phyloP scores from a whole-genome alignment of 2,329 filamentous ascomycete species.

The Aspergillus floridensis region DNA sequence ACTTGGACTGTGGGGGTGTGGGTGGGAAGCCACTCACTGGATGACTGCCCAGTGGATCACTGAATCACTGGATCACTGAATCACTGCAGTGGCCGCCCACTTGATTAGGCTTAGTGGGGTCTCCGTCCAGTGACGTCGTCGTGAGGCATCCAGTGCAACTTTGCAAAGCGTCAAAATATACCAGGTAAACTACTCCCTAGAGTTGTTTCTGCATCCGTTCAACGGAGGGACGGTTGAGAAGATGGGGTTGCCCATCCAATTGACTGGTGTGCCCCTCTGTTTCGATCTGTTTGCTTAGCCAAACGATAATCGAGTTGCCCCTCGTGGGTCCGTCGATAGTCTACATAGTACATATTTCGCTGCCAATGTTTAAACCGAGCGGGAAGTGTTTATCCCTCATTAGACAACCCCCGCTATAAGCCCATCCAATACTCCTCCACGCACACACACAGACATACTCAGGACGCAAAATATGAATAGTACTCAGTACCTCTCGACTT shows the following conservation, averaged over 20 bases:
- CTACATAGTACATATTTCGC: not conserved
- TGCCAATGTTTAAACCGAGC: too few species aligned
- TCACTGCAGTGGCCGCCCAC: not conserved
- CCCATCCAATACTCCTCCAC: too few species aligned
- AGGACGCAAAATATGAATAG: too few species aligned
- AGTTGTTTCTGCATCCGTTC: not conserved
- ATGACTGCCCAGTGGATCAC: not conserved
- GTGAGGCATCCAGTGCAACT: conserved; percentile 21
- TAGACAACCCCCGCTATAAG: not conserved
- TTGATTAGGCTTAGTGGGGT: conserved; percentile 18
- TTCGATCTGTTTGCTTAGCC: not conserved
- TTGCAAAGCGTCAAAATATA: not conserved
- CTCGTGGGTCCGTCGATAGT: not conserved
- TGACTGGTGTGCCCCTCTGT: not conserved
- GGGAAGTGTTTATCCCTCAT: not conserved
- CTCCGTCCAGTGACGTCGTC: conserved; percentile 30
- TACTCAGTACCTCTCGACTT: too few species aligned
- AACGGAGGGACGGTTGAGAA: not conserved
- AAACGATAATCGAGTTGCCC: not conserved
- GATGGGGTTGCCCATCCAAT: not conserved
- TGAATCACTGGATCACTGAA: not conserved
- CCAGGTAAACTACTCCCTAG: not conserved
- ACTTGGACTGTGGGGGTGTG: too few species aligned
- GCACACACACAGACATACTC: too few species aligned
- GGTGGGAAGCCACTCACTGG: too few species aligned